Evolutionary conservation across 169 alveolate species (phyloP).

Genomic region (Plasmodium knowlesi): DNA sequence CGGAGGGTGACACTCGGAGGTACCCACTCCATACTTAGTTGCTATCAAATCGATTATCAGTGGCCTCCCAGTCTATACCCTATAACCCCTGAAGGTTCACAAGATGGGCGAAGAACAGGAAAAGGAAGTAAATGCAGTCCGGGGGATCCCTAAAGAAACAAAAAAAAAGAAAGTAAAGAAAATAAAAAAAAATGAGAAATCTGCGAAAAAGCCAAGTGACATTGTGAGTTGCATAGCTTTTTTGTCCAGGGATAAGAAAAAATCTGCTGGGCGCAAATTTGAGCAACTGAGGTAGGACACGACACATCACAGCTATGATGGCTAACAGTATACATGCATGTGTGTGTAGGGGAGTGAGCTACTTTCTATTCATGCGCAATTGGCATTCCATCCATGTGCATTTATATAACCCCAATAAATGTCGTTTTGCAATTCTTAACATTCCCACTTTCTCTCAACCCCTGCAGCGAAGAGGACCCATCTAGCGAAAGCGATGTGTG

Average conservation of each 20-base stretch:
- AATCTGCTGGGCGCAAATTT: not conserved
- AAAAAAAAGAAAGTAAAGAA: slow-evolving; percentile 10
- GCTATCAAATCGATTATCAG: no score
- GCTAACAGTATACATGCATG: not conserved
- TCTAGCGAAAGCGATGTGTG: not conserved
- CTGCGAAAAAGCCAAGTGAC: slow-evolving; percentile 18
- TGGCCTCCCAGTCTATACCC: not conserved
- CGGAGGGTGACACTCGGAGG: not conserved
- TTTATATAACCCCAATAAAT: not conserved
- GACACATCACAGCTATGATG: not conserved
- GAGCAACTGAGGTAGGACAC: not conserved
- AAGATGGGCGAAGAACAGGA: not conserved
- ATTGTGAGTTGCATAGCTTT: slow-evolving; percentile 33
- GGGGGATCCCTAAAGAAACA: not conserved
- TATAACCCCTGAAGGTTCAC: not conserved
- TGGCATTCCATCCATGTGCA: not conserved
- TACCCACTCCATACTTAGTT: no score
- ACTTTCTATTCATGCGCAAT: not conserved
- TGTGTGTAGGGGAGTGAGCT: no score
- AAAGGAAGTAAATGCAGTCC: not conserved
- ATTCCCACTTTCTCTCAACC: no score
- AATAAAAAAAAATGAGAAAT: not conserved
- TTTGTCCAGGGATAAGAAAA: slow-evolving; percentile 12
- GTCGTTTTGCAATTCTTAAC: not conserved
- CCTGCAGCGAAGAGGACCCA: not conserved